A percentile compares a stretch with the other conserved stretches of the same genome.
These are phyloP conservation scores for Mycena leptocephala DNA, from an alignment of 768 basidiomycete genomes.

Conservation along the genomic window DNA sequence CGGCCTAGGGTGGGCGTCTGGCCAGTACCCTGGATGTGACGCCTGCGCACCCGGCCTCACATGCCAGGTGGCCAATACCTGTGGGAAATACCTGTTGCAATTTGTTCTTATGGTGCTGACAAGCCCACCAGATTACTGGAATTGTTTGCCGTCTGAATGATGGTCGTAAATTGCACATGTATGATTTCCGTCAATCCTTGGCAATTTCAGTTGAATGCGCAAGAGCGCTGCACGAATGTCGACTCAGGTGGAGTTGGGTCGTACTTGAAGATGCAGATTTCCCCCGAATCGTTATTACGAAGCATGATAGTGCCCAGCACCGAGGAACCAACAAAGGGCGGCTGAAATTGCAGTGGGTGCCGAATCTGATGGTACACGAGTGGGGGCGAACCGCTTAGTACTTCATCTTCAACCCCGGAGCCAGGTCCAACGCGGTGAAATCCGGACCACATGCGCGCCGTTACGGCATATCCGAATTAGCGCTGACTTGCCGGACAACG, in stretches of 20 bases:
- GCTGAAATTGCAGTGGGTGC: too few species aligned
- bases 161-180: slow-evolving; percentile 10
- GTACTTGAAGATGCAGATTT: too few species aligned
- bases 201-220: slow-evolving; percentile 8
- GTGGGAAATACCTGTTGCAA: slow-evolving; percentile 4
- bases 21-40: slow-evolving; percentile 11
- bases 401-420: too few species aligned
- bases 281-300: too few species aligned
- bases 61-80: neutral
- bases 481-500: too few species aligned
- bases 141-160: neutral
- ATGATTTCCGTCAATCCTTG: slow-evolving; percentile 10
- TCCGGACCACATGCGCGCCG: too few species aligned
- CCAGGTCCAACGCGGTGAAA: too few species aligned
- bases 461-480: too few species aligned
- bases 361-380: too few species aligned
- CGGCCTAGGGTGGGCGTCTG: neutral
- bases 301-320: too few species aligned
- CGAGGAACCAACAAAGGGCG: too few species aligned
- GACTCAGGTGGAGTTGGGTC: neutral
- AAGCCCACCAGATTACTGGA: slow-evolving; percentile 11
- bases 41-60: neutral
- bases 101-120: slow-evolving; percentile 11
- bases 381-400: too few species aligned
- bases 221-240: neutral